These are phyloP conservation scores for Coprinellus aureogranulatus DNA, from an alignment of 768 basidiomycete genomes.

Conservation along the genomic window DNA sequence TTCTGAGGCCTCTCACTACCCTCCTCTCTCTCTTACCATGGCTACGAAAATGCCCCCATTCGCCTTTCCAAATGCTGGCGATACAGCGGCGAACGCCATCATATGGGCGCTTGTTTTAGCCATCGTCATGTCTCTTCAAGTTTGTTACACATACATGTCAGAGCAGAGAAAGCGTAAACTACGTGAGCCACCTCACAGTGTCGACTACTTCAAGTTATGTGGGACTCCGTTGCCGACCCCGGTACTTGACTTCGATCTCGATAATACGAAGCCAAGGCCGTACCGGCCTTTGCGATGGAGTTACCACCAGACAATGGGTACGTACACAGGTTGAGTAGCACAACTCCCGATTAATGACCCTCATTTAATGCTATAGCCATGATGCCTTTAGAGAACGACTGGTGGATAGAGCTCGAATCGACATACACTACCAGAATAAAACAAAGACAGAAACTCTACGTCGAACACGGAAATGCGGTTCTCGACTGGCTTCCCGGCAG, in stretches of 20 bases:
- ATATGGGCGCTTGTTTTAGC: background rate
- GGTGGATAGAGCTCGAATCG: slow-evolving; percentile 57
- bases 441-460: slow-evolving; percentile 40
- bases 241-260: slow-evolving; percentile 40
- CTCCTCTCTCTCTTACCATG: too few relatives aligned
- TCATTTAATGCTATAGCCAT: slow-evolving; percentile 31
- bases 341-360: background rate
- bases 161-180: too few relatives aligned
- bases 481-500: slow-evolving; percentile 49
- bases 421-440: slow-evolving; percentile 44
- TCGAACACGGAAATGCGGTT: slow-evolving; percentile 37
- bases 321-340: slow-evolving; percentile 4
- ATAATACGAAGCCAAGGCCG: slow-evolving; percentile 43
- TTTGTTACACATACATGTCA: too few relatives aligned
- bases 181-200: too few relatives aligned
- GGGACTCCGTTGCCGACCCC: slow-evolving; percentile 44
- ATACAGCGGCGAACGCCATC: background rate
- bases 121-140: background rate
- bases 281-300: slow-evolving; percentile 57
- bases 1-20: too few relatives aligned
- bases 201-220: slow-evolving; percentile 42
- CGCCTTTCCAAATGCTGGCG: background rate
- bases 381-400: slow-evolving; percentile 49
- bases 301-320: slow-evolving; percentile 59
- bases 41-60: too few relatives aligned